Base-by-base conservation (phyloP, 148 eudicot genomes). In the Salicornia ramosissima region DNA sequence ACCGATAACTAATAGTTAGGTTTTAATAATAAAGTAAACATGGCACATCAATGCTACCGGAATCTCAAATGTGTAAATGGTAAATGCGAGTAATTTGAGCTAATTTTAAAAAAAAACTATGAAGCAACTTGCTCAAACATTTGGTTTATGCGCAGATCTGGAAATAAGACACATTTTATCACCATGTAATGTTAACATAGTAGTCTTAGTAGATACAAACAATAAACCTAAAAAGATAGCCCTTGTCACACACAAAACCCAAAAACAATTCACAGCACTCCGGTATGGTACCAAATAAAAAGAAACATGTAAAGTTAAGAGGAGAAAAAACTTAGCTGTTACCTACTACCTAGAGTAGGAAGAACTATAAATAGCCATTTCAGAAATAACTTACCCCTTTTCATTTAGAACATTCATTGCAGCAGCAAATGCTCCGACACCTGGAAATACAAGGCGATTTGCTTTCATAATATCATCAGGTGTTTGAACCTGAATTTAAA, bases 361-460 rank as follows among this genome's bases (percentile, higher is more conserved):
- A 12, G 19, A 45, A 8, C 5, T 5, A 1, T 33, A 16, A 43
- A 53, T 18, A 57, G 29, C n/a, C 43, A n/a, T 29, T 36, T 64
- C 14, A 11, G 24, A 46, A 58, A 16, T 14, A 80, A 71, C 77
- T 70, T 65, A 94, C 99, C 93, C 97, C 13, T 67, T 91, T 58
- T 81, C 77, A 69, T 79, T 84, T 34, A 94, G 84, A 68, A 94
- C 86, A 72, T 88, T 91, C 91, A 94, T 94, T 53, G 97, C 97
- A 57, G 97, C 81, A 65, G 93, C 99, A 86, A 94, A 94, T 46
- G 99, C 99, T 50, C 99, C 99, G 34, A 94, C 99, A 21, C 99
- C 97, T 12, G 99, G 99, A 72, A 94, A 89, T 71, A 94, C 77
- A 56, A 94, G 96, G 22, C 96, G 88, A 45, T 84, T 71, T 49